These are phyloP conservation scores for Alternaria dauci DNA, from an alignment of 2,329 filamentous ascomycete genomes.

Conservation along the genomic window DNA sequence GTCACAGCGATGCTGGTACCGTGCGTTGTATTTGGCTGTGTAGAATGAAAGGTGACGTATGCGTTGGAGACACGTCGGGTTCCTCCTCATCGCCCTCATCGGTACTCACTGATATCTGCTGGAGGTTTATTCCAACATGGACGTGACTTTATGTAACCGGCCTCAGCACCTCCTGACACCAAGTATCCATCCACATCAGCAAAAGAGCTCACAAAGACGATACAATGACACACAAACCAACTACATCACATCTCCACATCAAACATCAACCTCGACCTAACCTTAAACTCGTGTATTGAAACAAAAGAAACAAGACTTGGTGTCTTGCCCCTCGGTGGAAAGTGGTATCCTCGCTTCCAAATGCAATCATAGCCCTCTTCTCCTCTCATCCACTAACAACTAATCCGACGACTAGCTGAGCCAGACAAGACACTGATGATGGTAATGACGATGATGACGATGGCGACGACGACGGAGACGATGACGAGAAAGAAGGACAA, in stretches of 20 bases:
- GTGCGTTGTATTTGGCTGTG: not conserved
- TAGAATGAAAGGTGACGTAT: not conserved
- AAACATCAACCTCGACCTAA: conserved; percentile 2
- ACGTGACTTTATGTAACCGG: too few relatives aligned
- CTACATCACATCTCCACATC: too few relatives aligned
- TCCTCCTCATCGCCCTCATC: too few relatives aligned
- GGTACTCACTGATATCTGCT: too few relatives aligned
- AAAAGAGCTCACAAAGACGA: too few relatives aligned
- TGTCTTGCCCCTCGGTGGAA: conserved; percentile 20
- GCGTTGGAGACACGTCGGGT: not conserved
- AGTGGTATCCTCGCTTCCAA: conserved; percentile 47
- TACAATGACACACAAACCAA: too few relatives aligned
- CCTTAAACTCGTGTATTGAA: conserved; percentile 26
- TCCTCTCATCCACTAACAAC: not conserved
- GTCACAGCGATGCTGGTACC: not conserved
- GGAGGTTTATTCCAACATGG: too few relatives aligned
- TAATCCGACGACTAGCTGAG: not conserved
- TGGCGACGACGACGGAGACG: not conserved
- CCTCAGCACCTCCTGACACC: too few relatives aligned
- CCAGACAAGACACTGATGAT: not conserved
- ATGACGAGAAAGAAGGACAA: not conserved
- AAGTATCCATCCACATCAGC: too few relatives aligned
- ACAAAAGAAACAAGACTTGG: conserved; percentile 18
- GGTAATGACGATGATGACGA: not conserved
- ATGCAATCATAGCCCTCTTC: conserved; percentile 37